phyloP scores from a whole-genome alignment of 495 filamentous ascomycete genomes.

The Aspergillus steynii region DNA sequence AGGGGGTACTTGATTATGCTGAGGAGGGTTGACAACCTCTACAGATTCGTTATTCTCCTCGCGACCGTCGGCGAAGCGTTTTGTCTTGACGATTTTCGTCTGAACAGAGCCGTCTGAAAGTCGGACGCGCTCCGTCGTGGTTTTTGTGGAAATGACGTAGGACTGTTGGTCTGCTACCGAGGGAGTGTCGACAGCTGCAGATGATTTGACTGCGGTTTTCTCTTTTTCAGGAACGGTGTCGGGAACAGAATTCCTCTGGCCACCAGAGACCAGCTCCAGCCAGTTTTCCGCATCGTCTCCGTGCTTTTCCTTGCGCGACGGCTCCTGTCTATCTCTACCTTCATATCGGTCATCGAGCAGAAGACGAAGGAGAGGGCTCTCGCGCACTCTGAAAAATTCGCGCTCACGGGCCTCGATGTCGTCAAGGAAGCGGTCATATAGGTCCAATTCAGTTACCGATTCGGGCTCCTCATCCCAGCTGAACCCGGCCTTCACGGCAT shows the following conservation, averaged over 20 bases:
- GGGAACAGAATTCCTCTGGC: constrained; percentile 31
- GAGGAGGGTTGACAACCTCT: constrained; percentile 32
- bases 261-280: constrained; percentile 35
- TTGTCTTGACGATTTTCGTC: constrained; percentile 60
- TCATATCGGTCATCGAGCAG: constrained; percentile 33
- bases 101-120: constrained; percentile 61
- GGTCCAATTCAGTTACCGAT: constrained; percentile 40
- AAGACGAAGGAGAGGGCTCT: constrained; percentile 38
- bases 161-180: constrained; percentile 11
- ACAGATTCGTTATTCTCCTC: constrained; percentile 56
- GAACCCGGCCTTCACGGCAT: neutral
- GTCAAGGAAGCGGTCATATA: constrained; percentile 48
- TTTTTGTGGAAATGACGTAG: constrained; percentile 57
- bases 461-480: constrained; percentile 14
- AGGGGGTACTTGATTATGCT: constrained; percentile 16
- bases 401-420: constrained; percentile 39
- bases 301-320: constrained; percentile 15
- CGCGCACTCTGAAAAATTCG: constrained; percentile 24
- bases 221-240: constrained; percentile 18
- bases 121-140: constrained; percentile 53
- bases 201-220: constrained; percentile 1
- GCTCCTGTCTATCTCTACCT: constrained; percentile 16
- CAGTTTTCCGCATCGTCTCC: constrained; percentile 30
- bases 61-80: constrained; percentile 62
- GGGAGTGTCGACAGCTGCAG: neutral